Evolutionary conservation across 225 moss, liverwort and hornwort genomes (phyloP).

Genomic region (Rhytidiadelphus loreus): DNA sequence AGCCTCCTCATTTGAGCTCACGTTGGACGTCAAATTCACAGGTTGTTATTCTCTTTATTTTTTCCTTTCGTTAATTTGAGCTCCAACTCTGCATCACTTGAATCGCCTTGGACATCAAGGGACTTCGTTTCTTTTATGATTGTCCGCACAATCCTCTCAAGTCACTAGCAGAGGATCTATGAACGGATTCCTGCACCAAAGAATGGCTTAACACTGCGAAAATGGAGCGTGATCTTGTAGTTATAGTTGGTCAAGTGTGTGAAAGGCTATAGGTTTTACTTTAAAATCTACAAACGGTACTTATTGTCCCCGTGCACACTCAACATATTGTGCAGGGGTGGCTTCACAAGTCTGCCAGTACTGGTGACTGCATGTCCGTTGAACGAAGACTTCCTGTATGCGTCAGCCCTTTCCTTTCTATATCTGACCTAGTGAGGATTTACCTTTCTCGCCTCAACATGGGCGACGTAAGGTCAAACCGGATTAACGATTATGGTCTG

Average conservation of each 20-base stretch:
- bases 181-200: neutral
- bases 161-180: neutral
- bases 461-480: slow-evolving; percentile 5
- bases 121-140: neutral
- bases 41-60: slow-evolving; percentile 6
- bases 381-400: slow-evolving; percentile 35
- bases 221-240: neutral
- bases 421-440: slow-evolving; percentile 4
- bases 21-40: slow-evolving; percentile 43
- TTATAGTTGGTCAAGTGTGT: neutral
- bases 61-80: neutral
- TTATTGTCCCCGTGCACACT: slow-evolving; percentile 20
- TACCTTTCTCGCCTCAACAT: slow-evolving; percentile 4
- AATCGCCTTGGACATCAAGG: neutral
- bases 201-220: neutral
- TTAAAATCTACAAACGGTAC: neutral
- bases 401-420: slow-evolving; percentile 15
- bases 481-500: neutral
- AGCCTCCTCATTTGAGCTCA: slow-evolving; percentile 32
- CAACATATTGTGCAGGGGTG: slow-evolving; percentile 35
- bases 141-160: neutral
- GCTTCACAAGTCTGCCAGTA: slow-evolving; percentile 71
- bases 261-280: neutral
- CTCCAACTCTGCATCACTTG: neutral
- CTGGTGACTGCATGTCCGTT: slow-evolving; percentile 29